Base-by-base conservation (phyloP, 495 filamentous ascomycete species). In the Trichoderma orchidacearum region DNA sequence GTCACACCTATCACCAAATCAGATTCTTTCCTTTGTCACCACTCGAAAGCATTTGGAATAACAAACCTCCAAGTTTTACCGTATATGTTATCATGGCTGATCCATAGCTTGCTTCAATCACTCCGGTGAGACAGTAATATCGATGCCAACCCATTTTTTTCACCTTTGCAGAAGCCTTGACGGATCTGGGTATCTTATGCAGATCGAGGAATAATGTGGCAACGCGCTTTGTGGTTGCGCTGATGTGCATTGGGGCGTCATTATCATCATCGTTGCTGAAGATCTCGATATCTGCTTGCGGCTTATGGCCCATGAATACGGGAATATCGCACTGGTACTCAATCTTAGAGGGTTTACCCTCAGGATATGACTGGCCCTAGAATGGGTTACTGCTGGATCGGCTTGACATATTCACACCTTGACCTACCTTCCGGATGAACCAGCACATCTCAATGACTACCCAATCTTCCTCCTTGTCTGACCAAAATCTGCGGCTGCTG, bases 351-450 rank as follows among this genome's bases (percentile, higher is more conserved):
- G 51, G 56, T 34, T 25, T 17, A 29, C 28, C 45, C 18, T 58
- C 56, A 7, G 56, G 56, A 17, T 58, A 58, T 23, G 56, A 58
- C 27, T 58, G 23, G 23, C 56, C 56, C 56, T 57, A 34, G 8
- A 25, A 15, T 11, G 5, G 0, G 54, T 55, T n/a, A 55, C 17
- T 55, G n/a, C 17, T 12, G 3, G 1, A 21, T 13, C 21, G 13
- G 6, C 21, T 3, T 18, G n/a, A n/a, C n/a, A 3, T 8, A 5
- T 25, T 30, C 25, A 5, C 8, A 13, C 12, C 5, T 18, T 15
- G 5, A 41, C 55, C 12, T 11, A 56, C 61, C 35, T 60, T 63
- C 23, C 53, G 61, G 53, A 63, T 63, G 54, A 63, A 61, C 62
- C 62, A 63, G 3, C 27, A 36, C 57, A 63, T 58, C 5, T 38